Evolutionary conservation across 2,329 filamentous ascomycete species (phyloP).

Genomic region (Penicillium sp.): DNA sequence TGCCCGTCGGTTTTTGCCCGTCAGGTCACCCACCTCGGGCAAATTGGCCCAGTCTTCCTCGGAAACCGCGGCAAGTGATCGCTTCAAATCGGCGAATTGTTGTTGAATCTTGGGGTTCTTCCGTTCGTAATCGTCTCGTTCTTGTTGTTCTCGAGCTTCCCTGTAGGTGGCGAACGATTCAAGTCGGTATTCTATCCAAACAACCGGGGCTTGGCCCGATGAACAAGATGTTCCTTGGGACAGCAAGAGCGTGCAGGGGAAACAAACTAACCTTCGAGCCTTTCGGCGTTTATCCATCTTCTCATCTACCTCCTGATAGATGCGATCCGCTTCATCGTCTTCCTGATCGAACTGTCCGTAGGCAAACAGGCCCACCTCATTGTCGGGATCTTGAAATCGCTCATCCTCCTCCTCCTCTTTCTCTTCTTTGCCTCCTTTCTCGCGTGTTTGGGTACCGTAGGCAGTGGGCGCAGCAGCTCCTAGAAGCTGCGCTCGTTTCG

Average conservation of each 20-base stretch:
- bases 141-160: conserved; percentile 88
- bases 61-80: conserved; percentile 79
- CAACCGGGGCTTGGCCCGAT: conserved; percentile 57
- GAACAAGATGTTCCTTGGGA: conserved; percentile 57
- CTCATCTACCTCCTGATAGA: conserved; percentile 94
- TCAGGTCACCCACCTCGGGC: conserved; percentile 94
- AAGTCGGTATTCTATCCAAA: conserved; percentile 77
- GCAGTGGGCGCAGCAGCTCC: conserved; percentile 68
- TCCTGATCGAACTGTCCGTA: conserved; percentile 96
- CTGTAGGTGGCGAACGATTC: conserved; percentile 61
- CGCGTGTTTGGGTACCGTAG: conserved; percentile 66
- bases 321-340: conserved; percentile 94
- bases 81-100: conserved; percentile 94
- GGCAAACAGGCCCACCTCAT: conserved; percentile 92
- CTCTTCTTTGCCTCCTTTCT: conserved; percentile 59
- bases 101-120: conserved; percentile 98
- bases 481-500: conserved; percentile 84
- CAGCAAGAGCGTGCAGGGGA: conserved; percentile 18
- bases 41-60: conserved; percentile 97
- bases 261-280: conserved; percentile 72
- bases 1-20: conserved; percentile 82
- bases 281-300: conserved; percentile 90
- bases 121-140: conserved; percentile 90
- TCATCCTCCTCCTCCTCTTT: conserved; percentile 73
- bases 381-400: conserved; percentile 92